phyloP scores from a whole-genome alignment of 2,329 filamentous ascomycete species.

The Bisporella sp. region DNA sequence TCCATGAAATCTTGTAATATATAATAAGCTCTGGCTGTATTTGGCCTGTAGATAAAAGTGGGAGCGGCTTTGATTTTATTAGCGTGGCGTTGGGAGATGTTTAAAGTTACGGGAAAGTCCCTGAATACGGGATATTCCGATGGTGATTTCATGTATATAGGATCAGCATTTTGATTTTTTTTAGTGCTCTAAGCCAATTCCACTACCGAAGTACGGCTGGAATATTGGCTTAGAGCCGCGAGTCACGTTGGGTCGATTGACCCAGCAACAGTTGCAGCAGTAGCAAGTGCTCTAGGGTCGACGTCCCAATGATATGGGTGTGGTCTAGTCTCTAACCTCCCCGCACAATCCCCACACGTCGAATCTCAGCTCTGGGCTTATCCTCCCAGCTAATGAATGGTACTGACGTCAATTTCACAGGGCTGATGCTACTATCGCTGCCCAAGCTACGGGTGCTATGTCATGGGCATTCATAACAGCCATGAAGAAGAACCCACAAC shows the following conservation, averaged over 20 bases:
- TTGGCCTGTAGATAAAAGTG: conserved; percentile 29
- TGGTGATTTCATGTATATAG: too few species aligned
- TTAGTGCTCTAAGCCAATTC: conserved; percentile 20
- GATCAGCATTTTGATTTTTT: conserved; percentile 6
- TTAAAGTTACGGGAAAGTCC: conserved; percentile 12
- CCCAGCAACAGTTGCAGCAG: neutral
- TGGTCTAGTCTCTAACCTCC: too few species aligned
- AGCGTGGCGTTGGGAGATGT: conserved; percentile 16
- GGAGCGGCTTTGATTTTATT: conserved; percentile 31
- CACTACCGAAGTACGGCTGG: conserved; percentile 19
- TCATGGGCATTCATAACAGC: conserved; percentile 93
- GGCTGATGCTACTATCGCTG: conserved; percentile 76
- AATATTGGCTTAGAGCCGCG: conserved; percentile 24
- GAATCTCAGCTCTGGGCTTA: neutral
- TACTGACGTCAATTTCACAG: conserved; percentile 37
- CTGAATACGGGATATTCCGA: conserved; percentile 11
- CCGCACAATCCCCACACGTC: conserved; percentile 8
- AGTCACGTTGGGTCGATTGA: conserved; percentile 25
- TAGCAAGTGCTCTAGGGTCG: too few species aligned
- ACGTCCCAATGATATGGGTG: too few species aligned
- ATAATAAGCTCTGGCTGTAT: conserved; percentile 25
- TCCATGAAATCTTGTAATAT: too few species aligned
- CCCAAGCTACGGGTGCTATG: conserved; percentile 94
- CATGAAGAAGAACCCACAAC: conserved; percentile 86
- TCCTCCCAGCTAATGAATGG: neutral